These are phyloP conservation scores for Lophium mytilinum DNA, from an alignment of 495 filamentous ascomycete species.

Conservation along the genomic window DNA sequence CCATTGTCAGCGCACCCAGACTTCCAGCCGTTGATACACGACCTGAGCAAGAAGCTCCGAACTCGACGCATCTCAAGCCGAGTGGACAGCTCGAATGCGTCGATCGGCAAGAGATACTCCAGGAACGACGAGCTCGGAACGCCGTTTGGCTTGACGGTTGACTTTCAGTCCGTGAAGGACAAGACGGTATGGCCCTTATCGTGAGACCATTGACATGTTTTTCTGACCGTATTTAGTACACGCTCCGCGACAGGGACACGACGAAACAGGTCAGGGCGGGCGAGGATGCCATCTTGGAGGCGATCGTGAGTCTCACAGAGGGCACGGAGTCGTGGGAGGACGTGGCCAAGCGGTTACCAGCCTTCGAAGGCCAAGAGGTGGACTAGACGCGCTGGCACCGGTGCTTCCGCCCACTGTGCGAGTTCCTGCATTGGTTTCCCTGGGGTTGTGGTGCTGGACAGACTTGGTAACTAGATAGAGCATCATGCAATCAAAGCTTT, in stretches of 20 bases:
- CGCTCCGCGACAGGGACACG: slow-evolving; percentile 57
- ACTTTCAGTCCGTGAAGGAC: slow-evolving; percentile 62
- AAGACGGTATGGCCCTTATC: slow-evolving; percentile 30
- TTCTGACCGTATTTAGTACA: slow-evolving; percentile 33
- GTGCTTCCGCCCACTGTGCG: no score
- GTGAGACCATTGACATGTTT: no score
- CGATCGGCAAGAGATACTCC: slow-evolving; percentile 56
- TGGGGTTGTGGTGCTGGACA: no score
- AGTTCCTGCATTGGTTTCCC: no score
- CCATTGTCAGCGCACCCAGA: slow-evolving; percentile 52
- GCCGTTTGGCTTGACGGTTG: slow-evolving; percentile 56
- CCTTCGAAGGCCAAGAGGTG: slow-evolving; percentile 61
- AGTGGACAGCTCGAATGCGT: slow-evolving; percentile 58
- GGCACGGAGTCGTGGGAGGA: slow-evolving; percentile 60
- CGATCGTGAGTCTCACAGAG: slow-evolving; percentile 51
- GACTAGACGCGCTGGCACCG: slow-evolving; percentile 36
- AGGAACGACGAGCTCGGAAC: slow-evolving; percentile 38
- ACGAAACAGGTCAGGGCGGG: slow-evolving; percentile 60
- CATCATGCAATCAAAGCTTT: no score
- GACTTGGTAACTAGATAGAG: no score
- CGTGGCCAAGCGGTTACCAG: slow-evolving; percentile 51
- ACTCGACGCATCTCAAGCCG: slow-evolving; percentile 52
- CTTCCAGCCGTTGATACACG: slow-evolving; percentile 49
- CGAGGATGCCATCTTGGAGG: slow-evolving; percentile 57
- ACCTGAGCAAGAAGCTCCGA: slow-evolving; percentile 50